phyloP scores from a whole-genome alignment of 139 green algal species.

The Chlorella vulgaris region DNA sequence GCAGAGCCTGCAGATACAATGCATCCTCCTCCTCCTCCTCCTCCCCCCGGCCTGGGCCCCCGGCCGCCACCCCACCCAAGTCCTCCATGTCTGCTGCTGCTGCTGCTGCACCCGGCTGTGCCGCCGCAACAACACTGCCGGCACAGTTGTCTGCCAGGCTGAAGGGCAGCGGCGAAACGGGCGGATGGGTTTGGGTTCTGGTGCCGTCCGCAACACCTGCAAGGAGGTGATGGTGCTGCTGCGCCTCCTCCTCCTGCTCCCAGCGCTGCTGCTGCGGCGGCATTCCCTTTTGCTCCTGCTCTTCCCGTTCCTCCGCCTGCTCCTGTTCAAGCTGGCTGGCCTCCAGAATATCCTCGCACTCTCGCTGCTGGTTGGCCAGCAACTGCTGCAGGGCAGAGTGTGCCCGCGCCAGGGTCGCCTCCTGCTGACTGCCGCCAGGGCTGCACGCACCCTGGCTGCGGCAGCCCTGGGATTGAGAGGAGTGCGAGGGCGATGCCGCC shows the following conservation, averaged over 20 bases:
- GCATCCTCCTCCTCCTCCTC: conserved; percentile 27
- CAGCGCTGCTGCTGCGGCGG: conserved; percentile 8
- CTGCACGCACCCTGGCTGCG: background rate
- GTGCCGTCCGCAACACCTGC: background rate
- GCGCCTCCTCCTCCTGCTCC: too few species aligned
- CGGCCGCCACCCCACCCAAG: background rate
- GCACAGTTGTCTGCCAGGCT: too few species aligned
- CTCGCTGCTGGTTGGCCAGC: conserved; percentile 1
- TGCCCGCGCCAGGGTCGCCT: conserved; percentile 2
- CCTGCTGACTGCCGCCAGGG: conserved; percentile 4
- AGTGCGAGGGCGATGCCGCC: background rate
- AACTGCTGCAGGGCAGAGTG: background rate
- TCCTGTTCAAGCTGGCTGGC: conserved; percentile 8
- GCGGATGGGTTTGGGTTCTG: background rate
- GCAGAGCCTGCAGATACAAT: conserved; percentile 22
- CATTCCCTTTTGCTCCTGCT: background rate
- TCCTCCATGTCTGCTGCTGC: conserved; percentile 6
- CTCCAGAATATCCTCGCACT: conserved; percentile 42
- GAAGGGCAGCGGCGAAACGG: conserved; percentile 1
- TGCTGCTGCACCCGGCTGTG: background rate
- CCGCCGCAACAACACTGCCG: background rate
- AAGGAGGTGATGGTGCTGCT: too few species aligned
- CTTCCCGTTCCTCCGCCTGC: conserved; percentile 24
- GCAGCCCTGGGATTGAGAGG: background rate
- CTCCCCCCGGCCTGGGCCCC: background rate